These are phyloP conservation scores for Phytopythium mirpurense DNA, from an alignment of 352 stramenopile species.

Conservation along the genomic window DNA sequence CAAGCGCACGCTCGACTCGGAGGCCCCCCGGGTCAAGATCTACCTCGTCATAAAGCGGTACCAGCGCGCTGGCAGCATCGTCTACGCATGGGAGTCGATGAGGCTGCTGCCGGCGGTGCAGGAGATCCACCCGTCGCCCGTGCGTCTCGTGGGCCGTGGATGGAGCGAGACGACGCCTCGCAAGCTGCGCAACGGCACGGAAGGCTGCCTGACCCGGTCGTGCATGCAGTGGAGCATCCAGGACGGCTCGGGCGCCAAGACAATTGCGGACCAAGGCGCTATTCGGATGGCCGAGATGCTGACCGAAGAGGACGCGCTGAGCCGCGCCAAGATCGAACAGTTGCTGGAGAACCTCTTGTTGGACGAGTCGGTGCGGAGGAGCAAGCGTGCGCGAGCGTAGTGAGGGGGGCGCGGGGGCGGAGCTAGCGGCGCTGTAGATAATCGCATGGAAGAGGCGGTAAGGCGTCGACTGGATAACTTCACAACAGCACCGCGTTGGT, in stretches of 20 bases:
- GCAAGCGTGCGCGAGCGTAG: background rate
- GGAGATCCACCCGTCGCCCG: background rate
- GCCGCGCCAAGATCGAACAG: conserved; percentile 19
- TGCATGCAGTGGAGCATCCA: background rate
- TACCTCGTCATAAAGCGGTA: conserved; percentile 24
- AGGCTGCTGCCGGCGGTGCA: background rate
- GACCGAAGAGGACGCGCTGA: conserved; percentile 13
- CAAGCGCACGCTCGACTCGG: background rate
- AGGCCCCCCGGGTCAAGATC: background rate
- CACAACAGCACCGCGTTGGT: too few species aligned
- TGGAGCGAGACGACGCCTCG: background rate
- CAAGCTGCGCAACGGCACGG: background rate
- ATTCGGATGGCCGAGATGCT: conserved; percentile 15
- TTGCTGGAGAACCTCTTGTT: conserved; percentile 28
- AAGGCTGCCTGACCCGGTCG: background rate
- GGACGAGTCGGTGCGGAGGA: conserved; percentile 13
- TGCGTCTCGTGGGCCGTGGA: background rate
- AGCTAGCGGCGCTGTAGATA: too few species aligned
- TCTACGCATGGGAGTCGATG: conserved; percentile 15
- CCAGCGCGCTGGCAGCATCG: conserved; percentile 4
- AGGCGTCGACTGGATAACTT: background rate
- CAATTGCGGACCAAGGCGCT: background rate
- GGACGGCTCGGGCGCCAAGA: background rate
- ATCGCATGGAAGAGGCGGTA: too few species aligned
- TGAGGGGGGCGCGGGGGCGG: too few species aligned